Base-by-base conservation (phyloP, 2,329 filamentous ascomycete species). In the Exophiala sp. region DNA sequence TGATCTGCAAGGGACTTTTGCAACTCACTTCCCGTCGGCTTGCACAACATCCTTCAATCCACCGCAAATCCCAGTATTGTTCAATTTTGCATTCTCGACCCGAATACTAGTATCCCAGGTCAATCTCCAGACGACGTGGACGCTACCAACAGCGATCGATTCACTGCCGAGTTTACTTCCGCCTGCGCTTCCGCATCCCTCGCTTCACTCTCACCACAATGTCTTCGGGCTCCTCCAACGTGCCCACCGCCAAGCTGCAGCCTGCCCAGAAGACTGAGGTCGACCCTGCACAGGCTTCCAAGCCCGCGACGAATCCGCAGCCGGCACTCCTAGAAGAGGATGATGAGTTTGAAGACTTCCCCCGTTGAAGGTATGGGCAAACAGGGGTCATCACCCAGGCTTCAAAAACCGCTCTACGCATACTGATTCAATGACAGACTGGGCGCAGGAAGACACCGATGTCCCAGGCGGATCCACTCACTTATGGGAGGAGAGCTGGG, bases 401-500 rank as follows among this genome's bases (percentile, higher is more conserved):
- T 32, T 32, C 29, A 32, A 32, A 32, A 13, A 32, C 11, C 6
- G 29, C 8, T 23, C 38, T 22, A 10, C 6, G 37, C 9, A 18
- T 37, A 21, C 43, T 45, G 19, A 45, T 2, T 13, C 7, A 14
- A 41, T 48, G 23, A 56, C 62, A 95, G 93, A 97, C 72, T 98
- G 93, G 93, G 77, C 83, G 46, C 83, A 89, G 68, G 88, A 95
- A 66, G 90, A 95, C 66, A 88, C 88, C 55, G 88, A 59, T 43
- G 56, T 59, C 16, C 58, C 85, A 50, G 77, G 79, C 63, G 81
- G 77, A 54, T 81, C 74, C 61, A 80, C 83, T 68, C 90, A 97
- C 73, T 76, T 98, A 47, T 98, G 93, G 93, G 93, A 98, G 72
- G 93, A 98, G 77, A 96, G 89, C 77, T 98, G 93, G 93, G 93